Evolutionary conservation across 2,329 filamentous ascomycete genomes (phyloP).

Genomic region (Lasiodiplodia citricola): DNA sequence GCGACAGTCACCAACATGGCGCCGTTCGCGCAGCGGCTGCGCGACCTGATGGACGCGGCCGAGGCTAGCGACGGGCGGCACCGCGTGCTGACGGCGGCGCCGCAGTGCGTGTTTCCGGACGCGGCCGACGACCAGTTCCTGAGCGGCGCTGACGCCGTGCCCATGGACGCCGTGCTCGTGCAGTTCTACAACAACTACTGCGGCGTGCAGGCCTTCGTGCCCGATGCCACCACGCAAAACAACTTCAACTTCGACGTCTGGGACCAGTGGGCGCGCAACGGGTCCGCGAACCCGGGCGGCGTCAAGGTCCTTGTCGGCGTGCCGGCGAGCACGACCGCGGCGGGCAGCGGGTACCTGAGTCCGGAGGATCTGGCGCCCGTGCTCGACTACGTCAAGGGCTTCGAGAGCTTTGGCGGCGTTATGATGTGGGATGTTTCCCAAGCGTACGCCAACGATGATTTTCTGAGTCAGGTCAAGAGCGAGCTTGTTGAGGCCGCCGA

Average conservation of each 20-base stretch:
- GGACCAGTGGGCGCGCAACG: slow-evolving; percentile 68
- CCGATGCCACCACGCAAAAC: slow-evolving; percentile 51
- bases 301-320: slow-evolving; percentile 68
- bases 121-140: slow-evolving; percentile 63
- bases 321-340: slow-evolving; percentile 59
- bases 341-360: slow-evolving; percentile 62
- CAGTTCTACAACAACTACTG: slow-evolving; percentile 76
- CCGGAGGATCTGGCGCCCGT: slow-evolving; percentile 55
- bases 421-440: slow-evolving; percentile 68
- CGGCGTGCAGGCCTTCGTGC: slow-evolving; percentile 59
- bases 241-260: slow-evolving; percentile 68
- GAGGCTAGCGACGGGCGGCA: slow-evolving; percentile 47
- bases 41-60: slow-evolving; percentile 59
- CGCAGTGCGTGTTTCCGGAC: slow-evolving; percentile 72
- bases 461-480: slow-evolving; percentile 33
- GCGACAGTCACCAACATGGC: slow-evolving; percentile 63
- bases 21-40: slow-evolving; percentile 65
- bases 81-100: slow-evolving; percentile 68
- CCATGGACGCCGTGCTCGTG: slow-evolving; percentile 66
- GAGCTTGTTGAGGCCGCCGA: neutral
- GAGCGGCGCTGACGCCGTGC: slow-evolving; percentile 50
- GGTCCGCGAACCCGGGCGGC: slow-evolving; percentile 58
- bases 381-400: slow-evolving; percentile 61
- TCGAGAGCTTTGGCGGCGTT: slow-evolving; percentile 67
- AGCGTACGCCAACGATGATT: slow-evolving; percentile 39